Base-by-base conservation (phyloP, 441 rosid genomes). In the Euphorbia celastroides region DNA sequence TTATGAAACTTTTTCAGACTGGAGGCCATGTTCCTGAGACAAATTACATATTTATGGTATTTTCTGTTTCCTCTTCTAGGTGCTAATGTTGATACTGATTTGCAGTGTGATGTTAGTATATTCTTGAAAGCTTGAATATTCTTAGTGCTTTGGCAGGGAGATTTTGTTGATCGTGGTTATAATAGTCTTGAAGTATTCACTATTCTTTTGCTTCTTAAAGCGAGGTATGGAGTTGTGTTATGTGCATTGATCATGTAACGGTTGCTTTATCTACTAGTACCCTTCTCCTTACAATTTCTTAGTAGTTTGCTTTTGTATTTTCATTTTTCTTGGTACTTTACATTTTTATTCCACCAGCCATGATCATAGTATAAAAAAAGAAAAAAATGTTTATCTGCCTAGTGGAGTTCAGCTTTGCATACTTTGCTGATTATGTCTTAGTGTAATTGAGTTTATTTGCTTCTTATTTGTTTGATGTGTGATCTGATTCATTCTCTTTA, bases 21-120 rank as follows among this genome's bases (percentile, higher is more conserved):
- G 98, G 97, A 19, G 99, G 98, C 69, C 97, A 92, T 71, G 99
- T 95, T 20, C 98, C 99, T 2, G 98, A 95, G 79, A 95, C 98
- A 7, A 95, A 95, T 72, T 95, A 95, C 86, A 95, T 95, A 56
- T 95, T 95, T 75, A 95, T 92, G 99, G 99, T 92, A 36, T 7
- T 30, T 44, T 27, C 7, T 36, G 9, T 42, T 42, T 19, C 27
- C 32, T 64, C 6, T 59, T 4, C 17, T 60, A 60, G 44, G 27
- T n/a, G 41, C 27, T 68, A 32, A 56, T 44, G 59, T 30, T 36
- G 28, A 19, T 3, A 64, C 41, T 60, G n/a, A 3, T 31, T 17
- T 16, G 61, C 34, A 64, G 71, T 28, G 1, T 52, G 7, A 67
- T 7, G 17, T 32, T 56, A 61, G 16, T 22, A 57, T 32, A 36